Evolutionary conservation across 345 rosid species (phyloP).

Genomic region (Bretschneidera sinensis): DNA sequence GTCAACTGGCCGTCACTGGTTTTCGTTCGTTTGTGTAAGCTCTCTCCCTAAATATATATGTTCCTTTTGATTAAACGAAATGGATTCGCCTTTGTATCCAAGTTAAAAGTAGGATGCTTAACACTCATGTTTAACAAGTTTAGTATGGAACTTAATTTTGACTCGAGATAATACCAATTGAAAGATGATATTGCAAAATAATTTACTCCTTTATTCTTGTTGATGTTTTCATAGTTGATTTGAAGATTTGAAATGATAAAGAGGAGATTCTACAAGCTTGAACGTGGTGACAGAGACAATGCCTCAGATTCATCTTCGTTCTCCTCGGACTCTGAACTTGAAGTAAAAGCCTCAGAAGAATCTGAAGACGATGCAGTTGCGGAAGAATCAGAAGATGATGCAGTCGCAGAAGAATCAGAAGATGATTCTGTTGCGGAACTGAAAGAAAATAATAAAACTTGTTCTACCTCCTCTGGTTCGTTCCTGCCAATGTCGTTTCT

Average conservation of each 20-base stretch:
- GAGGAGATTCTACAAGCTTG: slow-evolving; percentile 71
- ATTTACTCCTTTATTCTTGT: too few relatives aligned
- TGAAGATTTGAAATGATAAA: slow-evolving; percentile 50
- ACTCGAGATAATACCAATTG: too few relatives aligned
- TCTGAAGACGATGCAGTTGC: slow-evolving; percentile 23
- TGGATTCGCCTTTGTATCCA: too few relatives aligned
- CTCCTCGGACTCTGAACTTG: slow-evolving; percentile 70
- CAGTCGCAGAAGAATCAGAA: slow-evolving; percentile 34
- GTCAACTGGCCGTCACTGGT: too few relatives aligned
- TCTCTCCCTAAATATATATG: too few relatives aligned
- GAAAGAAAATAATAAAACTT: slow-evolving; percentile 24
- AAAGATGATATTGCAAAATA: too few relatives aligned
- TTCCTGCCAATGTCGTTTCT: slow-evolving; percentile 5
- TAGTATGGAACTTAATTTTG: too few relatives aligned
- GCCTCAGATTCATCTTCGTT: slow-evolving; percentile 61
- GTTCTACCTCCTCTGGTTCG: slow-evolving; percentile 58
- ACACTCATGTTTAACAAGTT: too few relatives aligned
- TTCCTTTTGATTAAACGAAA: too few relatives aligned
- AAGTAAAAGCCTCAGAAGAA: slow-evolving; percentile 29
- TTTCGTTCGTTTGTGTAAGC: too few relatives aligned
- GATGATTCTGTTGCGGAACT: slow-evolving; percentile 32
- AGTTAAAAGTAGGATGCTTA: too few relatives aligned
- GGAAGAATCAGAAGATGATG: slow-evolving; percentile 27
- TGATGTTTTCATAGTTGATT: neutral
- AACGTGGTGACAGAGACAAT: slow-evolving; percentile 62